Percentiles rank a stretch among this genome's conserved stretches.
phyloP scores from a whole-genome alignment of 2,329 filamentous ascomycete species.

The Fusarium incarnatum region DNA sequence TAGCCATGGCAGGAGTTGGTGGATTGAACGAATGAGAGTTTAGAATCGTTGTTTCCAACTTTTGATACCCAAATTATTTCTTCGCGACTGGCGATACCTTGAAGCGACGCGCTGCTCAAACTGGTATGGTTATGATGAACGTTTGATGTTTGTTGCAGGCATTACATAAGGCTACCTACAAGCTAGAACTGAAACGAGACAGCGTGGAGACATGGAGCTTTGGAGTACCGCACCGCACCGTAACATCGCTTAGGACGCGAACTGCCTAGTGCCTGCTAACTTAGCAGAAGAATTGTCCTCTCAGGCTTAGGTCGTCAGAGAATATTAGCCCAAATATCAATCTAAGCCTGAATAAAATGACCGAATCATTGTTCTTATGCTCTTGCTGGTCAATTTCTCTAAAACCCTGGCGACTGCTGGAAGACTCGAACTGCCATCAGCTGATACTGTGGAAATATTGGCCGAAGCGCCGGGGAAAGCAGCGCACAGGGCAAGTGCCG shows the following conservation, averaged over 20 bases:
- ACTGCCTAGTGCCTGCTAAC: not conserved
- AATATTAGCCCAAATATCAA: not conserved
- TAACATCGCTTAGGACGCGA: slow-evolving; percentile 8
- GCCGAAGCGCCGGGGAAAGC: slow-evolving; percentile 12
- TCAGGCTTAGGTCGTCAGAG: not conserved
- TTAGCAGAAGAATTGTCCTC: not conserved
- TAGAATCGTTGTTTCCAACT: not conserved
- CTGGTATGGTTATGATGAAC: slow-evolving; percentile 19
- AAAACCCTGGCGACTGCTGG: not conserved
- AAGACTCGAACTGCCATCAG: slow-evolving; percentile 1
- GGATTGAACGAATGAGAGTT: not conserved
- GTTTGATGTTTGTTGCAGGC: slow-evolving; percentile 15
- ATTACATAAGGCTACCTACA: slow-evolving; percentile 20
- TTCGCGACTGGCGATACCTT: slow-evolving; percentile 27
- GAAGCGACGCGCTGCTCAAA: slow-evolving; percentile 20
- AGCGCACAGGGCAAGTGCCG: slow-evolving; percentile 14
- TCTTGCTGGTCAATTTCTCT: not conserved
- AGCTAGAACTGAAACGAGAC: slow-evolving; percentile 15
- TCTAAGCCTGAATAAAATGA: not conserved
- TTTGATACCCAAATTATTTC: not conserved
- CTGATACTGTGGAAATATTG: slow-evolving; percentile 24
- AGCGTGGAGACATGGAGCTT: not conserved
- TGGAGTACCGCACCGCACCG: slow-evolving; percentile 16
- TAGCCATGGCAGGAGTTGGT: slow-evolving; percentile 58
- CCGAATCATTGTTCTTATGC: not conserved